Conservation (phyloP, 192 early-diverging fungal genomes). For the Backusella psychrophila region DNA sequence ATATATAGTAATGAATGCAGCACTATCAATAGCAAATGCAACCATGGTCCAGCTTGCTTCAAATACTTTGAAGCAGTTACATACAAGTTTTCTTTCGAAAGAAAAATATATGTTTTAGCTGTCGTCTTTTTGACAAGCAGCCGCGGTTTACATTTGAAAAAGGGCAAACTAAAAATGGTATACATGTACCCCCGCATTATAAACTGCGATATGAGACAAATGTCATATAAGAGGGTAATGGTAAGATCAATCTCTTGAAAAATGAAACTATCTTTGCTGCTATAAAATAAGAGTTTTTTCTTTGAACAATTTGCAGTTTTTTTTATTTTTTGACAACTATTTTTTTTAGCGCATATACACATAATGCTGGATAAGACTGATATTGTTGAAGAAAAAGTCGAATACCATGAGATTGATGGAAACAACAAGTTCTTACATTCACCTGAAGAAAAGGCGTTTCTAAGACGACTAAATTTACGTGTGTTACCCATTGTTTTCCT, state of each 20-base stretch:
- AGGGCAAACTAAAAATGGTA: background rate
- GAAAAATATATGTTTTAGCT: background rate
- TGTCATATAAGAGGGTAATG: too few species aligned
- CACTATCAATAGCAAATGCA: too few species aligned
- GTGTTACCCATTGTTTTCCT: background rate
- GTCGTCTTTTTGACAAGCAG: background rate
- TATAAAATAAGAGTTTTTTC: background rate
- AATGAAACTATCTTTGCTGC: background rate
- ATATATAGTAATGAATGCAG: too few species aligned
- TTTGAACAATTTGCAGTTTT: background rate
- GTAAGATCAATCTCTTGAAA: too few species aligned
- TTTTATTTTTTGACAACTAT: background rate
- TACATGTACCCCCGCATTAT: background rate
- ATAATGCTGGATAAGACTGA: background rate
- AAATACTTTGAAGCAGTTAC: too few species aligned
- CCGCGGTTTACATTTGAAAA: background rate
- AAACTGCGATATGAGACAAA: background rate
- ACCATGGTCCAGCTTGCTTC: too few species aligned
- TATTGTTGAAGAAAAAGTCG: background rate
- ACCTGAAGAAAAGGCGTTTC: slow-evolving; percentile 8
- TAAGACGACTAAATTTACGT: background rate
- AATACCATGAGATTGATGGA: background rate
- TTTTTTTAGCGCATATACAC: background rate
- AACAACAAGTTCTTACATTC: background rate
- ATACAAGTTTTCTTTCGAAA: background rate